Conservation (phyloP, 495 filamentous ascomycete species). For the Jackrogersella minutella region DNA sequence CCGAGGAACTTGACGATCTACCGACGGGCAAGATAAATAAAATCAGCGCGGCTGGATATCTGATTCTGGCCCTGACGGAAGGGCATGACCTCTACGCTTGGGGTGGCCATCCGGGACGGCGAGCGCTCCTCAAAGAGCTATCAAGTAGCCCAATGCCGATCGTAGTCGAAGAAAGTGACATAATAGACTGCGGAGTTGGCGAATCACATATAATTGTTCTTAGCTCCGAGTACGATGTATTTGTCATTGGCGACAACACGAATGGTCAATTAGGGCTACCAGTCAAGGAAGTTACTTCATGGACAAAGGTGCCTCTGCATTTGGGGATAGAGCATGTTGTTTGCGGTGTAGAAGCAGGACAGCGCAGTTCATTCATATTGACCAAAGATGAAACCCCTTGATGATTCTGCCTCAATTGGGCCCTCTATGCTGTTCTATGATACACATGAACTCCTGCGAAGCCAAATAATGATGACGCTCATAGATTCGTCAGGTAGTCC, state of each 20-base stretch:
- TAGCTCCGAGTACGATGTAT: slow-evolving; percentile 59
- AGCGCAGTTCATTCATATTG: slow-evolving; percentile 55
- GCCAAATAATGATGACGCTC: slow-evolving; percentile 44
- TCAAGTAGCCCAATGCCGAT: slow-evolving; percentile 45
- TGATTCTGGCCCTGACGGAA: slow-evolving; percentile 63
- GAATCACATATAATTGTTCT: slow-evolving; percentile 65
- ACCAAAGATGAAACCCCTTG: slow-evolving; percentile 34
- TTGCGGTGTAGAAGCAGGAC: slow-evolving; percentile 55
- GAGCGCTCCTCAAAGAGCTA: slow-evolving; percentile 33
- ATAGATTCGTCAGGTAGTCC: slow-evolving; percentile 98
- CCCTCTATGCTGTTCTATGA: slow-evolving; percentile 54
- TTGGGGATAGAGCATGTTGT: slow-evolving; percentile 39
- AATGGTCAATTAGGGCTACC: slow-evolving; percentile 68
- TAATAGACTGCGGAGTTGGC: slow-evolving; percentile 67
- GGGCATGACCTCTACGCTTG: slow-evolving; percentile 70
- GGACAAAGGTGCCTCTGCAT: slow-evolving; percentile 49
- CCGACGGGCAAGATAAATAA: slow-evolving; percentile 60
- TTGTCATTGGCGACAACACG: slow-evolving; percentile 60
- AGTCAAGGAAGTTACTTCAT: slow-evolving; percentile 27
- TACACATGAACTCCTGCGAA: slow-evolving; percentile 46
- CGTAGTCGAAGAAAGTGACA: slow-evolving; percentile 49
- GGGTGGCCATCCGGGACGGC: slow-evolving; percentile 55
- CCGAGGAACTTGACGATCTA: slow-evolving; percentile 60
- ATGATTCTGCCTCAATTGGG: slow-evolving; percentile 37
- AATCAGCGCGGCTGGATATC: slow-evolving; percentile 63